Conservation (phyloP, 1,139 yeast genomes). For the Pichia sp. region DNA sequence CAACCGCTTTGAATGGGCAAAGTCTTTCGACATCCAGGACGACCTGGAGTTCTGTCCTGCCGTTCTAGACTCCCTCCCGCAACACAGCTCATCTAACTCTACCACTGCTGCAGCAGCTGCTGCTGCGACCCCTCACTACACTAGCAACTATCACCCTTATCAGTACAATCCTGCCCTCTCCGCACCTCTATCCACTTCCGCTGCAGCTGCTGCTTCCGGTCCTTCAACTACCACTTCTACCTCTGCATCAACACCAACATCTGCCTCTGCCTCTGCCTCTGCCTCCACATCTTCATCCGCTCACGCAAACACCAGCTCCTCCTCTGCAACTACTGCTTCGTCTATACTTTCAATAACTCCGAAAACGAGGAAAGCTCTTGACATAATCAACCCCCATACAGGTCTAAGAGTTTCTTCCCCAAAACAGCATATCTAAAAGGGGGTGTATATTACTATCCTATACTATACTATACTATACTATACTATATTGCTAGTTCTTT, state of each 20-base stretch:
- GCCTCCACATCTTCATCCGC: constrained; percentile 27
- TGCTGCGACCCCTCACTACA: background rate
- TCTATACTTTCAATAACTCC: constrained; percentile 33
- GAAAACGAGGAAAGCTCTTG: constrained; percentile 55
- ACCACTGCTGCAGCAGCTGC: background rate
- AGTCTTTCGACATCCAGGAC: constrained; percentile 58
- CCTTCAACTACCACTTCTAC: constrained; percentile 8
- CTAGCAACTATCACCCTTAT: too few species aligned
- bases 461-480: too few species aligned
- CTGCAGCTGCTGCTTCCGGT: background rate
- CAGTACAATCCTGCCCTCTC: background rate
- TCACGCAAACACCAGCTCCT: constrained; percentile 31
- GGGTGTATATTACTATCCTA: too few species aligned
- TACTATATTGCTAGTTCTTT: too few species aligned
- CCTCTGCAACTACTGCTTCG: background rate
- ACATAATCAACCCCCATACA: constrained; percentile 73
- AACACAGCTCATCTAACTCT: background rate
- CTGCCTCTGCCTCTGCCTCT: constrained; percentile 9
- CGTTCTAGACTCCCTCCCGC: constrained; percentile 6
- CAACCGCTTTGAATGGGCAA: constrained; percentile 31
- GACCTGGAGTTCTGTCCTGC: constrained; percentile 62
- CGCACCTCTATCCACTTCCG: background rate
- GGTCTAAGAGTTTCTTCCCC: constrained; percentile 62
- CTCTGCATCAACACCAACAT: constrained; percentile 5
- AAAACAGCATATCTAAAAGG: constrained; percentile 22